Evolutionary conservation across 129 eudicot species (phyloP).

Genomic region (Flaveria brownii): DNA sequence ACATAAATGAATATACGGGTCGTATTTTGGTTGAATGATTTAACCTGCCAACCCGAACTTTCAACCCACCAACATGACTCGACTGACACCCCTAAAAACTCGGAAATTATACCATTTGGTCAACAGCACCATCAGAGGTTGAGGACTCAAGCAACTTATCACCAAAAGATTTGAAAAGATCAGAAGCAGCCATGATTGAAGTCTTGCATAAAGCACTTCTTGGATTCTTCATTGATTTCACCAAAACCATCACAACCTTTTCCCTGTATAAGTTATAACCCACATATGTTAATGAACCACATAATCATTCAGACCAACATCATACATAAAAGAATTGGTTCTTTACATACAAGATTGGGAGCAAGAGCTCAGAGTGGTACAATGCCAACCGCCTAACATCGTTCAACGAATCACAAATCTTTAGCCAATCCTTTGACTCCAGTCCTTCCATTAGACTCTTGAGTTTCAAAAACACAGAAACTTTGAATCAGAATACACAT

Average conservation of each 20-base stretch:
- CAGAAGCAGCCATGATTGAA: slow-evolving; percentile 89
- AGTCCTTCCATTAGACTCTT: slow-evolving; percentile 85
- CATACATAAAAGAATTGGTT: slow-evolving; percentile 5
- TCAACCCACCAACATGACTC: neutral
- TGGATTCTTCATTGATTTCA: slow-evolving; percentile 93
- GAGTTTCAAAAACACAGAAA: slow-evolving; percentile 24
- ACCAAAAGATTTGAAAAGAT: slow-evolving; percentile 70
- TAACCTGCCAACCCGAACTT: neutral
- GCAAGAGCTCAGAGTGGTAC: slow-evolving; percentile 59
- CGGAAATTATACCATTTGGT: slow-evolving; percentile 55
- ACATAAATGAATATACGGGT: neutral
- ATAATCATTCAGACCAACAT: neutral
- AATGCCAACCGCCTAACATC: slow-evolving; percentile 78
- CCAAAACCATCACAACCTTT: slow-evolving; percentile 70
- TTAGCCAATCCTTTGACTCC: slow-evolving; percentile 93
- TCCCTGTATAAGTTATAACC: slow-evolving; percentile 49
- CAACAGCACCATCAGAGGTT: slow-evolving; percentile 62
- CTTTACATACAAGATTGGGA: slow-evolving; percentile 67
- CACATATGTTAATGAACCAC: slow-evolving; percentile 6
- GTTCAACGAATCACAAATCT: slow-evolving; percentile 79
- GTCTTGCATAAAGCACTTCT: slow-evolving; percentile 96
- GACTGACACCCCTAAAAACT: neutral
- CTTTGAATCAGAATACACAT: neutral
- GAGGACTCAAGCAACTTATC: slow-evolving; percentile 65
- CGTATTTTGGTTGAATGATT: neutral